Evolutionary conservation across 306 rosid species (phyloP).

Genomic region (Lathyrus aphaca): DNA sequence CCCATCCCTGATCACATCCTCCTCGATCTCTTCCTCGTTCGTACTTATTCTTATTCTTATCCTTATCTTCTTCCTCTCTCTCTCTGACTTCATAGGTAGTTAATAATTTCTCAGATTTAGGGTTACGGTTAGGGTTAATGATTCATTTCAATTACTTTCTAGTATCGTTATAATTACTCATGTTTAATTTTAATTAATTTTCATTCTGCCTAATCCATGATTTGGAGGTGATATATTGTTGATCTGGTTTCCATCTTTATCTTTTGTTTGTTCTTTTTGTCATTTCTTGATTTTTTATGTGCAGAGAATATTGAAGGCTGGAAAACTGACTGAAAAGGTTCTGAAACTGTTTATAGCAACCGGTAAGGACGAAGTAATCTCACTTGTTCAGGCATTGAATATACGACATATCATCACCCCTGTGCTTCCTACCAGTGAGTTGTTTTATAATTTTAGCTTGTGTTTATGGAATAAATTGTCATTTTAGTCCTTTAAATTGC

Average conservation of each 20-base stretch:
- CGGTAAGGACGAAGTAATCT: conserved; percentile 87
- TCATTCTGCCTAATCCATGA: background rate
- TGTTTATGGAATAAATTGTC: background rate
- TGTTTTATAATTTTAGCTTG: conserved; percentile 20
- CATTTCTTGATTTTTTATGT: conserved; percentile 28
- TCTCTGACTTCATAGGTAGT: background rate
- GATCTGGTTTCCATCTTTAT: conserved; percentile 31
- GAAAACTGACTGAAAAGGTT: conserved; percentile 87
- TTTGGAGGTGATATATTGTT: conserved; percentile 9
- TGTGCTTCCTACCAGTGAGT: conserved; percentile 97
- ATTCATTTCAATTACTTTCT: background rate
- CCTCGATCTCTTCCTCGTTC: conserved; percentile 75
- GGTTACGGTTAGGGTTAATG: background rate
- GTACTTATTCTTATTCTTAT: background rate
- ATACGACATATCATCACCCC: conserved; percentile 71
- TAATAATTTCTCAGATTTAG: background rate
- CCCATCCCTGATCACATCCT: conserved; percentile 91
- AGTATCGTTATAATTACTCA: conserved; percentile 8
- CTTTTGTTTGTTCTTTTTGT: conserved; percentile 18
- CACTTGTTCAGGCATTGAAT: conserved; percentile 73
- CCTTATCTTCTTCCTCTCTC: background rate
- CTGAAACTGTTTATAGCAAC: conserved; percentile 76
- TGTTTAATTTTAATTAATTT: background rate
- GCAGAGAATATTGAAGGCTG: conserved; percentile 87
- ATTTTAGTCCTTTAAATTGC: background rate